Evolutionary conservation across 176 grass and related monocot species (phyloP).

Genomic region (Panicum miliaceum): DNA sequence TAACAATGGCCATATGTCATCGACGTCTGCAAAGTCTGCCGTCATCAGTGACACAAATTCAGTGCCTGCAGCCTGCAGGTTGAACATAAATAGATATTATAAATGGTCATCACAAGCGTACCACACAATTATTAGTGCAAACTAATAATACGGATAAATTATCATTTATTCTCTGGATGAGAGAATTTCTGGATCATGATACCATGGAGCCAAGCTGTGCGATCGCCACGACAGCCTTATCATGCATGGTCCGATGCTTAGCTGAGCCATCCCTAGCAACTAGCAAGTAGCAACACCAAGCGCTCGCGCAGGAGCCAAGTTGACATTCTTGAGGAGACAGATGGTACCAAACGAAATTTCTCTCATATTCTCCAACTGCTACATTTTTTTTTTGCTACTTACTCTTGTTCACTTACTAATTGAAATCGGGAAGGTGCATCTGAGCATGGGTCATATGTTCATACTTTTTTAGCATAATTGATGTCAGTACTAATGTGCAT

Average conservation of each 20-base stretch:
- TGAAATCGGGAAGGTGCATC: background rate
- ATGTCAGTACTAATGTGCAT: background rate
- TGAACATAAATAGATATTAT: background rate
- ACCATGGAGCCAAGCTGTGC: background rate
- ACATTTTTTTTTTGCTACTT: too few relatives aligned
- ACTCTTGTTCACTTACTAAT: background rate
- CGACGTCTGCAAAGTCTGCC: constrained; percentile 24
- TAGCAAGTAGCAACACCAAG: background rate
- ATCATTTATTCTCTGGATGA: background rate
- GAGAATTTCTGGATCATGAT: background rate
- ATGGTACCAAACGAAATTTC: background rate
- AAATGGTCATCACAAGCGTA: background rate
- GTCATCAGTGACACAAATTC: constrained; percentile 41
- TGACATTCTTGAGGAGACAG: constrained; percentile 33
- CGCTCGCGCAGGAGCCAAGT: background rate
- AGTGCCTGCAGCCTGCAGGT: background rate
- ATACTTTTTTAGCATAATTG: background rate
- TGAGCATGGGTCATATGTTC: constrained; percentile 3
- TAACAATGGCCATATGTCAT: background rate
- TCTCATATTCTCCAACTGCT: background rate
- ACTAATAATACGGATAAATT: constrained; percentile 12
- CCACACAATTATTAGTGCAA: constrained; percentile 2
- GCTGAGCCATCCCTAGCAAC: constrained; percentile 20
- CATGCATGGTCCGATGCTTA: constrained; percentile 11
- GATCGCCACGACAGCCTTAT: background rate